Evolutionary conservation across 768 basidiomycete species (phyloP), one percentile per base, ranked within the genome.

Genomic region (Boletellus ananiceps): DNA sequence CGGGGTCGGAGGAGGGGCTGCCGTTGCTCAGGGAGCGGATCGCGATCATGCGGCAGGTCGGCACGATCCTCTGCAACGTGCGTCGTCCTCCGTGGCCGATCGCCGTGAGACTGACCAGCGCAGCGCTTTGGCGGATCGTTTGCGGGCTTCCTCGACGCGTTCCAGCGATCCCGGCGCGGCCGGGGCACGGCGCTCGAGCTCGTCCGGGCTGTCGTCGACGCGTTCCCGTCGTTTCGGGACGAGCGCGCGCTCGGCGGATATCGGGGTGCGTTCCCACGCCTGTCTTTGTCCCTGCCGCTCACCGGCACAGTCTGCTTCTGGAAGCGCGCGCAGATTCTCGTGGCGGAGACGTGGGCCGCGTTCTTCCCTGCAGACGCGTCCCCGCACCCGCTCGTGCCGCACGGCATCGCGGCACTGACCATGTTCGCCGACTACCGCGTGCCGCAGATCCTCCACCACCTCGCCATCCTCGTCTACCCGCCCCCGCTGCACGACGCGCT

Each of bases 381-480:
- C 7, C 57, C 71, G 0, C 91, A 93, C 63, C 91, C 90, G 3
- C 69, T 93, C 37, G 89, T 93, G 68, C 84, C 86, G 3, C 71
- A 75, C 14, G 45, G 74, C 33, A 88, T 93, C 52, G 74, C 78
- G 43, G 70, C 82, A 42, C 77, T 94, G 11, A 93, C 92, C 18
- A 94, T 93, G 93, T 95, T 95, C 65, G 89, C 93, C 5, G 92
- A 94, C 71, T 93, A 93, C 62, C 82, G 90, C 36, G 88, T 95
- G 5, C 92, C 92, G 2, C 93, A 94, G 63, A 88, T 94, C 49
- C 70, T 95, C 25, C 87, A 94, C 68, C 90, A 91, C 60, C 75
- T 94, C 7, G 73, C 77, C 34, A 83, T 93, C 55, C 72, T 94
- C 38, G 67, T 75, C 2, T 94, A 94, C 68, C 82, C 89, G 0